Evolutionary conservation across 164 flowering plant species (phyloP).

Genomic region (Amborella trichopoda): DNA sequence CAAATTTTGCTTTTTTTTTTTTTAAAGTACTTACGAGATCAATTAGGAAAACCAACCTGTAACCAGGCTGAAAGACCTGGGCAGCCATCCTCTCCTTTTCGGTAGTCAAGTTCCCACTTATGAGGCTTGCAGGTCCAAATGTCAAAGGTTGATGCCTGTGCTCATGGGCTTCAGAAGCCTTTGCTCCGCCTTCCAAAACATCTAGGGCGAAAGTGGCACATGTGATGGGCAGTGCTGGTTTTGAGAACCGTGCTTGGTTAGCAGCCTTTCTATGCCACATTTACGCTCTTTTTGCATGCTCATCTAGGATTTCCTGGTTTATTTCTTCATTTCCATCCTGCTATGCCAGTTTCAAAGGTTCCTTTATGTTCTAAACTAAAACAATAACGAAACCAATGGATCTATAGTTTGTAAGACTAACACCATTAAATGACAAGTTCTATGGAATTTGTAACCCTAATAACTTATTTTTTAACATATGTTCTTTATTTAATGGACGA

Average conservation of each 20-base stretch:
- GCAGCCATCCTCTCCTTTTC: conserved; percentile 88
- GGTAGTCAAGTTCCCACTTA: conserved; percentile 46
- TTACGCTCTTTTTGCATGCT: conserved; percentile 69
- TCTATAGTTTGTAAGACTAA: too few species aligned
- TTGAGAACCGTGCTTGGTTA: conserved; percentile 36
- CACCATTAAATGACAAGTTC: too few species aligned
- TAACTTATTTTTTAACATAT: too few species aligned
- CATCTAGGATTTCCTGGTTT: conserved; percentile 54
- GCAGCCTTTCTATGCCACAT: conserved; percentile 84
- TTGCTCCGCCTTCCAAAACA: conserved; percentile 91
- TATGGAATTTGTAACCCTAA: too few species aligned
- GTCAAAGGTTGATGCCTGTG: conserved; percentile 82
- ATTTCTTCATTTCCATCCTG: conserved; percentile 66
- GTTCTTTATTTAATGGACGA: too few species aligned
- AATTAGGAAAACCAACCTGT: conserved; percentile 42
- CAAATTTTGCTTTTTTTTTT: too few species aligned
- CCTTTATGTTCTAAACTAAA: too few species aligned
- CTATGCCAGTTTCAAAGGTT: too few species aligned
- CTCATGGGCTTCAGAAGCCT: conserved; percentile 58
- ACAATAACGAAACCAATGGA: too few species aligned
- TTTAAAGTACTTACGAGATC: too few species aligned
- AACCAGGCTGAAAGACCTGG: conserved; percentile 85
- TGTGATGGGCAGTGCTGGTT: conserved; percentile 82
- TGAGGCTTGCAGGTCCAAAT: conserved; percentile 91
- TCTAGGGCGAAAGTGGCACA: conserved; percentile 99